Conservation (phyloP, 1,284 basidiomycete species). For the Puccinia novopanici region DNA sequence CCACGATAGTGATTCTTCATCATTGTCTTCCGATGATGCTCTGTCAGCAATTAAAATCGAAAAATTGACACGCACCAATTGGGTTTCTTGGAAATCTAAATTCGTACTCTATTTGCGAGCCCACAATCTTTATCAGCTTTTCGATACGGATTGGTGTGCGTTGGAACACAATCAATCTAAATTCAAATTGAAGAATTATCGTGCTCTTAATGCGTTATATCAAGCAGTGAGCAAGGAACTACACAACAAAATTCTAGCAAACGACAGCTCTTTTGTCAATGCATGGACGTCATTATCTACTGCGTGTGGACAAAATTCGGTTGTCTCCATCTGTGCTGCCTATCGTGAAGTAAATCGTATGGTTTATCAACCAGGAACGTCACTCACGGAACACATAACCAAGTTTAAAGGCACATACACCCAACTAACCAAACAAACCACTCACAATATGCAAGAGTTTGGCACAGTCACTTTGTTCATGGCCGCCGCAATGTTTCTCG, state of each 20-base stretch:
- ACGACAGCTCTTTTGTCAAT: neutral
- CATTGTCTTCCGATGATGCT: too few species aligned
- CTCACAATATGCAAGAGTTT: neutral
- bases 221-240: neutral
- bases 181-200: neutral
- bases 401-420: neutral
- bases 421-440: neutral
- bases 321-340: too few species aligned
- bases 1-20: too few species aligned
- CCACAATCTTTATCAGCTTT: neutral
- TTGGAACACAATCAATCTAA: neutral
- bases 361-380: too few species aligned
- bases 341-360: too few species aligned
- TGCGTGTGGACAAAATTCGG: neutral
- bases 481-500: slow-evolving; percentile 4
- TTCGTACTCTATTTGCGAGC: neutral
- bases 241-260: neutral
- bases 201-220: neutral
- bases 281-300: neutral
- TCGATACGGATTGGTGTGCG: neutral
- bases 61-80: too few species aligned
- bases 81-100: neutral
- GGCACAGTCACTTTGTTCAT: neutral
- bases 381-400: too few species aligned
- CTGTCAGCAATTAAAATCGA: too few species aligned